Conservation (phyloP, 2,329 filamentous ascomycete species). For the Colletotrichum musae region DNA sequence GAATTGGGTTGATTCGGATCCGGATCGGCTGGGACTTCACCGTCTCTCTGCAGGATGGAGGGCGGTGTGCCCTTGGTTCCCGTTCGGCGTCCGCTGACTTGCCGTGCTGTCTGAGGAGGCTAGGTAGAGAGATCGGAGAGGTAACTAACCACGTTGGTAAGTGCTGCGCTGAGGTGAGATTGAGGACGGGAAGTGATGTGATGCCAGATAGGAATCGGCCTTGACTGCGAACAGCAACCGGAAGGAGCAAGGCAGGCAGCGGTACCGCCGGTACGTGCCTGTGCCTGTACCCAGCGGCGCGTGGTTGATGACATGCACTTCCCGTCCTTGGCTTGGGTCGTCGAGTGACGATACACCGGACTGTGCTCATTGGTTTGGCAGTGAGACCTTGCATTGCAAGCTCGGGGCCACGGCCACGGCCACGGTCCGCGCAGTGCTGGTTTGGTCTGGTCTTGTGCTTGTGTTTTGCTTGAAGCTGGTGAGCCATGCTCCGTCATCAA, state of each 20-base stretch:
- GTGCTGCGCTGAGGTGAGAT: background rate
- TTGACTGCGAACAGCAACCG: background rate
- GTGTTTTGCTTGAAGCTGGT: conserved; percentile 32
- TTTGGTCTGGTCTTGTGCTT: conserved; percentile 34
- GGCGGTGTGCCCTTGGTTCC: background rate
- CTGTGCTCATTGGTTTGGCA: conserved; percentile 31
- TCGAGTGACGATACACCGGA: conserved; percentile 21
- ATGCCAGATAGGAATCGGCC: too few relatives aligned
- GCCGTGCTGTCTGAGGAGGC: background rate
- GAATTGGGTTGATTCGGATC: conserved; percentile 30
- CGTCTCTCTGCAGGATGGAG: background rate
- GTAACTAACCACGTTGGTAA: background rate
- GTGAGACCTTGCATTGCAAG: conserved; percentile 35
- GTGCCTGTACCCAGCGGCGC: background rate
- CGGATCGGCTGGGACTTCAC: conserved; percentile 28
- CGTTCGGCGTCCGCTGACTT: background rate
- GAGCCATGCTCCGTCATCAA: conserved; percentile 28
- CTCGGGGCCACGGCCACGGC: conserved; percentile 33
- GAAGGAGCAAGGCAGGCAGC: background rate
- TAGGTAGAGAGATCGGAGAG: background rate
- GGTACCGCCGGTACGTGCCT: too few relatives aligned
- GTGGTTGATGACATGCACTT: conserved; percentile 3
- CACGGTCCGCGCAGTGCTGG: conserved; percentile 37
- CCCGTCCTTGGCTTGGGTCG: conserved; percentile 5
- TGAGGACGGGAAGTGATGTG: too few relatives aligned